A percentile compares a stretch with the other conserved stretches of the same genome.
Conservation (phyloP, 257 asterid species). For the Solanum pinnatisectum region DNA sequence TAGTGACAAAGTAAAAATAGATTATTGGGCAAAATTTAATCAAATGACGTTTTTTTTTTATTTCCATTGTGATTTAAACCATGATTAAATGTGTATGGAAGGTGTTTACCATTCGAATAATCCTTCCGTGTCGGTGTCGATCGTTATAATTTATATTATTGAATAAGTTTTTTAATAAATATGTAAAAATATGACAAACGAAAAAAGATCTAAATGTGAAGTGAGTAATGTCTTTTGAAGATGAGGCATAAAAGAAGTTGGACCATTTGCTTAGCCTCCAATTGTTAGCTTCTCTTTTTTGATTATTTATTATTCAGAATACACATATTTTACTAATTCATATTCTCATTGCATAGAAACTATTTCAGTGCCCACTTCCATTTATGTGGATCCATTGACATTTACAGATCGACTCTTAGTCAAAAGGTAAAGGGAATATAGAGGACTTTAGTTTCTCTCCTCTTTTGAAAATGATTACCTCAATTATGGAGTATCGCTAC, state of each 20-base stretch:
- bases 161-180: neutral
- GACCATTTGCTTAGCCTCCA: neutral
- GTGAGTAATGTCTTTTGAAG: neutral
- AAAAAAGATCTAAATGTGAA: neutral
- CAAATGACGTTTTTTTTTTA: neutral
- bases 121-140: rapidly evolving
- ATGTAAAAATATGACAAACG: neutral
- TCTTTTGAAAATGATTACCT: neutral
- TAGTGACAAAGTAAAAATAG: neutral
- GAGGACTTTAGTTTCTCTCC: neutral
- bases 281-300: neutral
- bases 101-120: neutral
- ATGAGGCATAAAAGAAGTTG: neutral
- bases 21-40: neutral
- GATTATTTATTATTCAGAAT: neutral
- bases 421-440: neutral
- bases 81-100: too few relatives aligned
- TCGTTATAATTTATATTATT: neutral
- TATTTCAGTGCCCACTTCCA: neutral
- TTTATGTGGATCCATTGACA: neutral
- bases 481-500: neutral
- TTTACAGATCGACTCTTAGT: neutral
- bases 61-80: neutral
- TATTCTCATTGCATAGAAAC: neutral
- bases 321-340: neutral